Conservation (phyloP, 345 rosid genomes). For the Salix suchowensis region DNA sequence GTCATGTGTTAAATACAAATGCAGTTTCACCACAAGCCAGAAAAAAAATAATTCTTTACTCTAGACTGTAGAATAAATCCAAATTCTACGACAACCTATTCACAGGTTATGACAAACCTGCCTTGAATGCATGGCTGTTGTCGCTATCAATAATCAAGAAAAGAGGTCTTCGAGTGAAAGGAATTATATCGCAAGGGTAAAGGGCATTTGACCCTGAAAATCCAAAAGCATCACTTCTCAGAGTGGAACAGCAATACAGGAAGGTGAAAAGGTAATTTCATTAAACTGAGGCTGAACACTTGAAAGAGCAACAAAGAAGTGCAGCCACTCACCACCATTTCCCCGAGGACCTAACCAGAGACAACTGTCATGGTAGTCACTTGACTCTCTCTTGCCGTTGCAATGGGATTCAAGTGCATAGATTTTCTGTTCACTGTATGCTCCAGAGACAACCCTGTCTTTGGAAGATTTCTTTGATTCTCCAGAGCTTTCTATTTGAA, state of each 20-base stretch:
- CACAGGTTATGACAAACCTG: conserved; percentile 95
- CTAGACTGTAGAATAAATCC: background rate
- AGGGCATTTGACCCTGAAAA: conserved; percentile 68
- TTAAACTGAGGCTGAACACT: background rate
- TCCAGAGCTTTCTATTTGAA: conserved; percentile 43
- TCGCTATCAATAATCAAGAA: conserved; percentile 94
- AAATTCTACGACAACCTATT: conserved; percentile 17
- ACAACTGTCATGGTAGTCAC: conserved; percentile 41
- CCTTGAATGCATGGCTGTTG: conserved; percentile 99
- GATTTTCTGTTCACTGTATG: conserved; percentile 45
- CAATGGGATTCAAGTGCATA: conserved; percentile 39
- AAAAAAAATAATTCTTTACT: background rate
- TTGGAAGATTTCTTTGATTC: conserved; percentile 60
- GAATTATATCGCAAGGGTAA: conserved; percentile 90
- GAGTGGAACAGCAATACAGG: background rate
- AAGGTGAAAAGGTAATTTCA: background rate
- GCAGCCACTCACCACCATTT: conserved; percentile 51
- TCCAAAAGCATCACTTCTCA: conserved; percentile 3
- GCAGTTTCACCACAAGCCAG: background rate
- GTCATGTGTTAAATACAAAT: background rate
- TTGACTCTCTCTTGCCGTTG: conserved; percentile 48
- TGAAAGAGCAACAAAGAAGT: background rate
- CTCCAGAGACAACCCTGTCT: conserved; percentile 46
- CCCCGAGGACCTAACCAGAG: conserved; percentile 82
- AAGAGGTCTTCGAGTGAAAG: conserved; percentile 88